These are phyloP conservation scores for Parmelia sp. DNA, from an alignment of 495 filamentous ascomycete species.

Conservation along the genomic window DNA sequence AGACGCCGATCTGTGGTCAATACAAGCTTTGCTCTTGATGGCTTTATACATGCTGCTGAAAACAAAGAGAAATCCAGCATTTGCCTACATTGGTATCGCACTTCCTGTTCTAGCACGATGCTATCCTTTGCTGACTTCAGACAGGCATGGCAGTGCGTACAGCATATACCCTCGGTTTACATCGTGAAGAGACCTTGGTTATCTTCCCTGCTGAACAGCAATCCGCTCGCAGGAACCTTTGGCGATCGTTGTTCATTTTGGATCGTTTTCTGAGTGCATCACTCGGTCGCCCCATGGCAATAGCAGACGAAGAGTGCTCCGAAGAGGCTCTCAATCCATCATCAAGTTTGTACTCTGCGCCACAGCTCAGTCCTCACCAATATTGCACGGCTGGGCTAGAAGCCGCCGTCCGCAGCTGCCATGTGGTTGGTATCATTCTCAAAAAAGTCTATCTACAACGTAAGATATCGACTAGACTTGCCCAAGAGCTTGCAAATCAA, in stretches of 20 bases:
- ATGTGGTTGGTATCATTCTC: constrained; percentile 60
- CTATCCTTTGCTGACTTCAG: background rate
- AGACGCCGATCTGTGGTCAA: constrained; percentile 56
- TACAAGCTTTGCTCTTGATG: constrained; percentile 57
- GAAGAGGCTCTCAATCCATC: constrained; percentile 41
- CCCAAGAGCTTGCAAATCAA: constrained; percentile 58
- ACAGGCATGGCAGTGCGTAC: constrained; percentile 58
- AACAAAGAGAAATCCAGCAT: constrained; percentile 54
- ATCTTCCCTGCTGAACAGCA: constrained; percentile 43
- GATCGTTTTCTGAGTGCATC: constrained; percentile 55
- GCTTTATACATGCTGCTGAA: constrained; percentile 52
- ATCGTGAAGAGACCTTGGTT: constrained; percentile 54
- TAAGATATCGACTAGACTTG: constrained; percentile 60
- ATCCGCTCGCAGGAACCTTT: constrained; percentile 46
- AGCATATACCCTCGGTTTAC: constrained; percentile 53
- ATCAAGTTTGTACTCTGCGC: constrained; percentile 24
- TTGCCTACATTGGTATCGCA: constrained; percentile 47
- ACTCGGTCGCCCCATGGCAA: constrained; percentile 53
- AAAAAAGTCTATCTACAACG: constrained; percentile 62
- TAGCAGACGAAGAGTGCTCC: constrained; percentile 57
- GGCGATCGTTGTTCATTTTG: constrained; percentile 55
- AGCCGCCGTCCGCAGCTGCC: constrained; percentile 50
- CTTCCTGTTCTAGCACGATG: background rate
- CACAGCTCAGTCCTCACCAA: background rate
- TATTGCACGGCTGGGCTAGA: constrained; percentile 37